phyloP scores from a whole-genome alignment of 2,329 filamentous ascomycete species.

The Diaporthe sp. region DNA sequence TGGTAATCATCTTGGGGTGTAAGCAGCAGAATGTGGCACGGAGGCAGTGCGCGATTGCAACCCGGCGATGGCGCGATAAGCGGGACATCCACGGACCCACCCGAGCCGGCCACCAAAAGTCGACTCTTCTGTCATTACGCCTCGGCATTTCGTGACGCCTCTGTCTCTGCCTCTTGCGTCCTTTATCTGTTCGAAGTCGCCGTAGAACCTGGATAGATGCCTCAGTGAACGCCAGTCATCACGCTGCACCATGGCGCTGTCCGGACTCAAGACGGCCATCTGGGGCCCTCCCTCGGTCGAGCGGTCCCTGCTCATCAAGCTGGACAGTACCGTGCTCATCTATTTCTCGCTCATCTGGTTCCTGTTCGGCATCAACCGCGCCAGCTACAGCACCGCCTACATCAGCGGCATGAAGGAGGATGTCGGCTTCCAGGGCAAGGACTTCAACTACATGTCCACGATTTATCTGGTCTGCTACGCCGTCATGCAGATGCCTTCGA shows the following conservation, averaged over 20 bases:
- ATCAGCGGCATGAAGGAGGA: conserved; percentile 58
- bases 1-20: background rate
- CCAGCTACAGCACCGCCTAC: conserved; percentile 58
- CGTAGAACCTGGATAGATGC: background rate
- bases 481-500: conserved; percentile 59
- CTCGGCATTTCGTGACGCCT: background rate
- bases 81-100: conserved; percentile 1
- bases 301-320: conserved; percentile 52
- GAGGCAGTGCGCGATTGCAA: conserved; percentile 25
- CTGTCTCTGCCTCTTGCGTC: background rate
- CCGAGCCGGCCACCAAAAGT: background rate
- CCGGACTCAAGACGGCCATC: conserved; percentile 21
- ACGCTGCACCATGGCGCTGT: conserved; percentile 23
- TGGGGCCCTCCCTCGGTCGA: conserved; percentile 42
- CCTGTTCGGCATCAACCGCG: conserved; percentile 59
- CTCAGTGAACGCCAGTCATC: background rate
- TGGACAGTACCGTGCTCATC: conserved; percentile 56
- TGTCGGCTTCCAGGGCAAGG: conserved; percentile 53
- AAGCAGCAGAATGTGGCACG: background rate
- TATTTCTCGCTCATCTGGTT: conserved; percentile 64
- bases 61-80: conserved; percentile 35
- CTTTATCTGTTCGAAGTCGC: background rate
- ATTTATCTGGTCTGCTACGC: conserved; percentile 56
- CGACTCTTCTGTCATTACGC: conserved; percentile 11
- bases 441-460: conserved; percentile 56